Conservation (phyloP, 306 rosid genomes). For the Cicer chorassanicum region DNA sequence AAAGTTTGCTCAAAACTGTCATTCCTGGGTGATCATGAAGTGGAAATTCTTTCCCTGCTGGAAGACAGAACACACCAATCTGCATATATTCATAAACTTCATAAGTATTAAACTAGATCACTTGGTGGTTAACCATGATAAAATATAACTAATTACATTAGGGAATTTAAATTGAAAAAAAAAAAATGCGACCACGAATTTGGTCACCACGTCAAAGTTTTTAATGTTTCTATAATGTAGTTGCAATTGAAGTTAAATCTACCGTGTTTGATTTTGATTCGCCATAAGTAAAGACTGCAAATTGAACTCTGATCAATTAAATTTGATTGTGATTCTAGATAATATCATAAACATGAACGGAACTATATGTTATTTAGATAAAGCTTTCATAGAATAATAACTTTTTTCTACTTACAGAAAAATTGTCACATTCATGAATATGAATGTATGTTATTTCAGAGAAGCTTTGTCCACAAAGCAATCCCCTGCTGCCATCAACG, state of each 20-base stretch:
- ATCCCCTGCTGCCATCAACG: constrained; percentile 35
- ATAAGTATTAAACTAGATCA: not conserved
- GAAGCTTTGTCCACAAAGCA: constrained; percentile 53
- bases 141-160: not conserved
- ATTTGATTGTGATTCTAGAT: no score
- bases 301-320: no score
- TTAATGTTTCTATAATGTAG: not conserved
- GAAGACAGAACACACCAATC: constrained; percentile 73
- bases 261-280: not conserved
- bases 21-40: constrained; percentile 77
- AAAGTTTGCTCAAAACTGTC: constrained; percentile 75
- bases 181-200: not conserved
- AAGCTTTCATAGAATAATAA: no score
- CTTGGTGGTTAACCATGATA: not conserved
- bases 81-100: constrained; percentile 38
- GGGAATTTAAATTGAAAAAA: not conserved
- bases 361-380: no score
- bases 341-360: no score
- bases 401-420: constrained; percentile 52
- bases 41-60: constrained; percentile 60
- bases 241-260: not conserved
- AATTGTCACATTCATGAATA: constrained; percentile 62
- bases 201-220: not conserved
- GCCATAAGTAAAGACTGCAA: not conserved
- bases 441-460: constrained; percentile 67